Evolutionary conservation across 176 grass and related monocot species (phyloP).

Genomic region (Neostapfia colusana): DNA sequence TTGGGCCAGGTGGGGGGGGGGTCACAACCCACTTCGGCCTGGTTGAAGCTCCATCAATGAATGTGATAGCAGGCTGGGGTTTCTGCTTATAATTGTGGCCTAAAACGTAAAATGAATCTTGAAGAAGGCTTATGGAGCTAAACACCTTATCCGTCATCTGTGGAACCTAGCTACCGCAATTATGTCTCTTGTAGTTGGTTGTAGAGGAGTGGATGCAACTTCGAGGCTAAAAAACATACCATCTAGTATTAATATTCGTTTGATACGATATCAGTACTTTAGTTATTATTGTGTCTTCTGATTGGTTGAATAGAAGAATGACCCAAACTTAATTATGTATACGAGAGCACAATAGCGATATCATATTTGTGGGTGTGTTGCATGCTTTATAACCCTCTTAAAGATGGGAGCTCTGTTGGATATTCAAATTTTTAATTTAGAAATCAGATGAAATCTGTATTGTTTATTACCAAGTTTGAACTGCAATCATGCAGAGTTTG

Average conservation of each 20-base stretch:
- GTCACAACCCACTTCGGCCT: no score
- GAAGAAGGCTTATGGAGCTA: background rate
- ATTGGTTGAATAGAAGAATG: background rate
- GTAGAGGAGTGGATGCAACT: background rate
- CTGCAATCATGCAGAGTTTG: background rate
- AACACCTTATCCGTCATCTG: slow-evolving; percentile 7
- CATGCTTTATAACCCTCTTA: no score
- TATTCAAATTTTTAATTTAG: background rate
- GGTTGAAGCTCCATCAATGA: no score
- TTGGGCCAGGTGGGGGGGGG: no score
- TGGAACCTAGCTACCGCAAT: background rate
- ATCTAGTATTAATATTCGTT: background rate
- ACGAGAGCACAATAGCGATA: background rate
- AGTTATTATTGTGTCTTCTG: background rate
- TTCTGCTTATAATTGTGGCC: background rate
- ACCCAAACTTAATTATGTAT: background rate
- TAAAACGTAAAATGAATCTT: background rate
- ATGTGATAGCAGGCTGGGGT: background rate
- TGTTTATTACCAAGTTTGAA: background rate
- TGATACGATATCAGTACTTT: background rate
- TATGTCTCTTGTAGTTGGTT: background rate
- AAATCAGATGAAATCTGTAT: background rate
- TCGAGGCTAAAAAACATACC: background rate
- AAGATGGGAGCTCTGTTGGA: no score
- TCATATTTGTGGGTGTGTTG: background rate